Evolutionary conservation across 805 yeast species (phyloP).

Genomic region (Barnettozyma vustinii): DNA sequence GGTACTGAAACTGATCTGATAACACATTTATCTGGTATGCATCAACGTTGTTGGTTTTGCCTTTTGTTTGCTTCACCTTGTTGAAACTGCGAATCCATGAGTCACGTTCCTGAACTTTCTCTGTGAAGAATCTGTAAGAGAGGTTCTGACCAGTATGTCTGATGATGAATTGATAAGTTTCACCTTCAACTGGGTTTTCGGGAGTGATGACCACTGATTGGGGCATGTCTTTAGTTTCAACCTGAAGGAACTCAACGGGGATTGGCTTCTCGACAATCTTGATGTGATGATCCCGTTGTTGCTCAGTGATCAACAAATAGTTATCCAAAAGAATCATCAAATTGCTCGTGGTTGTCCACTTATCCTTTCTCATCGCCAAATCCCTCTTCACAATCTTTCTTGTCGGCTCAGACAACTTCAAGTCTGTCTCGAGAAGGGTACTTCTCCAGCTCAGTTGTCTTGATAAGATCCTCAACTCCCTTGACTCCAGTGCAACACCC

Average conservation of each 20-base stretch:
- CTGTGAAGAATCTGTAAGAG: conserved; percentile 46
- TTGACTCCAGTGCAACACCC: conserved; percentile 52
- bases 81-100: conserved; percentile 53
- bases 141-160: conserved; percentile 53
- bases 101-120: conserved; percentile 43
- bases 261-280: conserved; percentile 54
- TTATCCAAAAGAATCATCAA: conserved; percentile 63
- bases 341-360: conserved; percentile 51
- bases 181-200: conserved; percentile 16
- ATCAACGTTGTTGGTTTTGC: conserved; percentile 37
- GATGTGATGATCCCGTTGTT: conserved; percentile 34
- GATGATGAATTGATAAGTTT: conserved; percentile 39
- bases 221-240: conserved; percentile 38
- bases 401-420: conserved; percentile 47
- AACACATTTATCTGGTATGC: conserved; percentile 51
- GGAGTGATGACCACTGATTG: conserved; percentile 4
- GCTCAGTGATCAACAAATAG: conserved; percentile 60
- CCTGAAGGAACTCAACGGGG: conserved; percentile 51
- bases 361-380: conserved; percentile 52
- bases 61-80: conserved; percentile 39
- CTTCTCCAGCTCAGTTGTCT: conserved; percentile 50
- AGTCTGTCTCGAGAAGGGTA: conserved; percentile 38
- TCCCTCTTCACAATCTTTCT: conserved; percentile 58
- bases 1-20: conserved; percentile 62
- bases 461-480: conserved; percentile 49